Base-by-base conservation (phyloP, 23 red algal genomes). In the Chondrus crispus region DNA sequence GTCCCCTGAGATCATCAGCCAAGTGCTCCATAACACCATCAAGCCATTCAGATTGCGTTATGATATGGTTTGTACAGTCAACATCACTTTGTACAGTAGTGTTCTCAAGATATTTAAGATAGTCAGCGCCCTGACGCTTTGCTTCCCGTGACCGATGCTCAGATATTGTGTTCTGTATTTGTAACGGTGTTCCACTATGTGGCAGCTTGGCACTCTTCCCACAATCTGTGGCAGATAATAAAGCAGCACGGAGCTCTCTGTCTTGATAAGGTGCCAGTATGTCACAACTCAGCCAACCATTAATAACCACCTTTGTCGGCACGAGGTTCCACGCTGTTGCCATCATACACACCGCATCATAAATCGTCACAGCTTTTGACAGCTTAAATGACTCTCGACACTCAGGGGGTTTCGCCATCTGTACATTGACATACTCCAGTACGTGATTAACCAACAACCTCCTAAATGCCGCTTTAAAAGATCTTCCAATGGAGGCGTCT, bases 261-360 rank as follows among this genome's bases (percentile, higher is more conserved):
- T 16, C 10, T 30, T 80, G 37, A 80, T 43, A 22, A 9, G 77
- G 43, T 54, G 47, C 32, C 51, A 82, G 48, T 35, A 82, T 82
- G 47, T 82, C 77, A 38, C 4, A 44, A 35, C 44, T 82, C 47
- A 82, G 43, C 77, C 77, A 82, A 22, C 8, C 77, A 35, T 82
- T 82, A 5, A 82, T 30, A 37, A 82, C 48, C 26, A 82, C 77
- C 32, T 4, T 20, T 28, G 42, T 60, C n/a, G 77, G 43, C 20
- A 82, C 43, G 26, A 82, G 42, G 40, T 82, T 47, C 77, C 77
- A 82, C 28, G 77, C 77, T 57, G 30, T 20, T 22, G 5, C 30
- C 45, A 82, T 82, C n/a, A 82, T n/a, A n/a, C n/a, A n/a, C n/a
- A n/a, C n/a, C n/a, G n/a, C n/a, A n/a, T n/a, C n/a, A n/a, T n/a